phyloP scores from a whole-genome alignment of 768 basidiomycete species.

The Paxillus involutus region DNA sequence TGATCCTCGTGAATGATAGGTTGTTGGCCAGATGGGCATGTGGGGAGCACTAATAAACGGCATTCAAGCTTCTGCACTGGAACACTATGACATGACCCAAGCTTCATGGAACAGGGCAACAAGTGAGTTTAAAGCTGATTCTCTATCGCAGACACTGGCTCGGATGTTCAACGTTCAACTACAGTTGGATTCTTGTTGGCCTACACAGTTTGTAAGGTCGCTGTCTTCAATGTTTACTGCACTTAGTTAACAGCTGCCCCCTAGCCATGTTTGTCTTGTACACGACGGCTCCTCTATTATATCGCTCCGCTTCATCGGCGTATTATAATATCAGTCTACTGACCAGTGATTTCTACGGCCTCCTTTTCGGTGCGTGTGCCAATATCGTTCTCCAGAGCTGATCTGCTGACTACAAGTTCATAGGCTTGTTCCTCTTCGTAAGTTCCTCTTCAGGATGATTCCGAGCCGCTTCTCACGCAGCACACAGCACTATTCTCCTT shows the following conservation, averaged over 20 bases:
- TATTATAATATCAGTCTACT: constrained; percentile 84
- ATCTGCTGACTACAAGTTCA: constrained; percentile 2
- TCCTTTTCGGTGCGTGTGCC: constrained; percentile 59
- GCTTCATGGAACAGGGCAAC: constrained; percentile 74
- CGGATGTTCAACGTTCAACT: not conserved
- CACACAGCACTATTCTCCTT: constrained; percentile 72
- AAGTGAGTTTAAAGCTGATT: constrained; percentile 51
- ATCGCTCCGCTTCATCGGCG: constrained; percentile 82
- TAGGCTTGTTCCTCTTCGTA: constrained; percentile 56
- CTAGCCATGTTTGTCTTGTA: constrained; percentile 83
- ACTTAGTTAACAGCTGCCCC: not conserved
- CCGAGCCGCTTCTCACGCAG: constrained; percentile 1
- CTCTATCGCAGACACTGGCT: constrained; percentile 3
- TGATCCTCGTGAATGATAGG: constrained; percentile 33
- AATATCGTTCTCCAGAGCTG: not conserved
- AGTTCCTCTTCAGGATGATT: constrained; percentile 14
- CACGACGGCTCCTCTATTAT: constrained; percentile 81
- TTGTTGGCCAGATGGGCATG: constrained; percentile 85
- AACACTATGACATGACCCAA: constrained; percentile 63
- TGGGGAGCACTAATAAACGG: constrained; percentile 82
- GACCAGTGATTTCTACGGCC: constrained; percentile 87
- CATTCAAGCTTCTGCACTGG: constrained; percentile 72
- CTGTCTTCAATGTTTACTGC: not conserved
- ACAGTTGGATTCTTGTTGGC: constrained; percentile 54
- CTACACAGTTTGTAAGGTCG: constrained; percentile 42